Base-by-base conservation (phyloP, 2,329 filamentous ascomycete genomes). In the Epichloe sibirici region DNA sequence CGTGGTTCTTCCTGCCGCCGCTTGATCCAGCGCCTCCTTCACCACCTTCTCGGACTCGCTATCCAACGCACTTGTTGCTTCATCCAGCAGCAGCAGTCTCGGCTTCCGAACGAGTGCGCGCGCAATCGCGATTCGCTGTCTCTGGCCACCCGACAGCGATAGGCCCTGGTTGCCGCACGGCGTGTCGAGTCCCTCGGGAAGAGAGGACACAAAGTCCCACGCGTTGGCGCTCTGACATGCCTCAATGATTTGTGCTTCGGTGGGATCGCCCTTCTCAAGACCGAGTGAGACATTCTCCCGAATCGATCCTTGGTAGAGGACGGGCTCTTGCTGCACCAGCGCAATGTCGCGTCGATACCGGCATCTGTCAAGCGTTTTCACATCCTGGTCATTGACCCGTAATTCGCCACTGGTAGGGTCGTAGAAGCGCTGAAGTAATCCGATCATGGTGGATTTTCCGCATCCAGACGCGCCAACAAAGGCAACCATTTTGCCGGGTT, bases 71-170 rank as follows among this genome's bases (percentile, higher is more conserved):
- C 68, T 71, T 0, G 86, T 90, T 1, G 86, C 86, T 66, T 90
- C 86, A 59, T 90, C 86, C 0, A 90, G 71, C 5, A 90, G 76
- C 3, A 90, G 68, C 2, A 90, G 78, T 0, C 72, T 69, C 0
- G 85, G 85, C 49, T 81, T 71, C 45, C 83, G 79, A 51, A 89
- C 74, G 31, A 89, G 81, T 11, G 82, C 82, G 7, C 86, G 74
- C 0, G 85, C 86, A 56, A 90, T 89, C 8, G 85, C 83, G 37
- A 88, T 77, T 23, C 83, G 79, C 63, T 89, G 85, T 7, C 84
- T 73, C 63, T 90, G 85, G 1, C 86, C 86, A 25, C 86, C 86
- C 1, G 82, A 87, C 1, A 90, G 70, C 54, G 84, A 82, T 17
- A 83, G 77, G 0, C 85, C 85, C 48, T 79, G 77, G 58, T 83